A percentile compares a stretch with the other conserved stretches of the same genome.
phyloP scores from a whole-genome alignment of 1,139 yeast genomes.

The Kurtzmaniella quercitrusa region DNA sequence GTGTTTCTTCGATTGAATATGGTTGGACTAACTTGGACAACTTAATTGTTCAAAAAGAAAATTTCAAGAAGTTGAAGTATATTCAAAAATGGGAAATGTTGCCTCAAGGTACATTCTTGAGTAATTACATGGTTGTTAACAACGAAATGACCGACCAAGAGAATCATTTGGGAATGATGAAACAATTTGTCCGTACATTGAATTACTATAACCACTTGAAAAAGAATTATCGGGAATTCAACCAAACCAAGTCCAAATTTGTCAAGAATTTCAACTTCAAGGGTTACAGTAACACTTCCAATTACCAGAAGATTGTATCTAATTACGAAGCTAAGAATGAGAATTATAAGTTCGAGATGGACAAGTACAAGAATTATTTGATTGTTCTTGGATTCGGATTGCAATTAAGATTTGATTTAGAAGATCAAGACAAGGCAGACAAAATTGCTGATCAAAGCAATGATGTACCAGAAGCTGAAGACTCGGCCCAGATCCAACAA shows the following conservation, averaged over 20 bases:
- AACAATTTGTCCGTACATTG: conserved; percentile 42
- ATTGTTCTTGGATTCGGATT: conserved; percentile 46
- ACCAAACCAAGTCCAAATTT: conserved; percentile 28
- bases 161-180: conserved; percentile 43
- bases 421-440: conserved; percentile 27
- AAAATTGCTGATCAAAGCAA: conserved; percentile 7
- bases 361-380: conserved; percentile 45
- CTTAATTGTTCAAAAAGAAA: conserved; percentile 24
- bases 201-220: conserved; percentile 42
- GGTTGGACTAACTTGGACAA: conserved; percentile 68
- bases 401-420: conserved; percentile 42
- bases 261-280: conserved; percentile 25
- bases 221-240: conserved; percentile 33
- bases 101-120: conserved; percentile 41
- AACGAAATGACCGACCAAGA: conserved; percentile 13
- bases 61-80: conserved; percentile 32
- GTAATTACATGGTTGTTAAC: conserved; percentile 27
- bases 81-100: conserved; percentile 41
- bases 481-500: conserved; percentile 10
- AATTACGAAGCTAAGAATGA: conserved; percentile 40
- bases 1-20: conserved; percentile 72
- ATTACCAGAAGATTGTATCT: conserved; percentile 29
- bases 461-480: conserved; percentile 11
- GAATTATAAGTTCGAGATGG: conserved; percentile 43
- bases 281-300: conserved; percentile 25